These are phyloP conservation scores for Arabidopsis hybrid DNA, from an alignment of 441 rosid species.

Conservation along the genomic window DNA sequence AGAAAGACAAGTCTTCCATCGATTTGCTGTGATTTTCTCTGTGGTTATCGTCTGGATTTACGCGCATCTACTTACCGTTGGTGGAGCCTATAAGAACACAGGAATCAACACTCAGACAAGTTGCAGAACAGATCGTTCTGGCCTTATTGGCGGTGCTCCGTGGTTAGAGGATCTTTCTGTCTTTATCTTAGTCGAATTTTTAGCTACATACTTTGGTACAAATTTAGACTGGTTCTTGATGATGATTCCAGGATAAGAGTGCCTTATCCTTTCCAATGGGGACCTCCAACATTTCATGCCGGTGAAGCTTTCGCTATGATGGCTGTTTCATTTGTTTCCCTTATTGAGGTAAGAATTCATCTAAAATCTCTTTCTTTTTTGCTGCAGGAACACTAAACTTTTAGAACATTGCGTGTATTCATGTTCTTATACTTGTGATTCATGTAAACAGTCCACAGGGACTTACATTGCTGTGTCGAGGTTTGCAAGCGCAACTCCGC, in stretches of 20 bases:
- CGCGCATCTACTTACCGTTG: conserved; percentile 70
- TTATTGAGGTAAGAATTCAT: conserved; percentile 60
- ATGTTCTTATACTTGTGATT: conserved; percentile 33
- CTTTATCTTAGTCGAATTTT: background rate
- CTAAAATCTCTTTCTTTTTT: background rate
- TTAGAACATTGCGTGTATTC: background rate
- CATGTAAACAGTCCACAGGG: conserved; percentile 79
- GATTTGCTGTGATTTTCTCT: conserved; percentile 69
- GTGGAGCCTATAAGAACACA: conserved; percentile 68
- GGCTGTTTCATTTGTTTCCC: conserved; percentile 75
- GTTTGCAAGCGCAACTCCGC: conserved; percentile 90
- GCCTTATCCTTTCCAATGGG: conserved; percentile 84
- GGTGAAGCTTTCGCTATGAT: conserved; percentile 88
- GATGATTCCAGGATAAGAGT: conserved; percentile 70
- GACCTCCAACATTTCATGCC: conserved; percentile 76
- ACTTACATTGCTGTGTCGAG: conserved; percentile 84
- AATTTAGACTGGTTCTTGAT: background rate
- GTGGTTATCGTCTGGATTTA: conserved; percentile 70
- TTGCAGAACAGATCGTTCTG: conserved; percentile 76
- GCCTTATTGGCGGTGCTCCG: conserved; percentile 69
- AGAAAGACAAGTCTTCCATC: conserved; percentile 55
- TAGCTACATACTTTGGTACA: background rate
- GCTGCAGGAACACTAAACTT: conserved; percentile 5
- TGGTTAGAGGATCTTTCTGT: conserved; percentile 47
- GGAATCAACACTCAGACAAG: conserved; percentile 60